A percentile compares a stretch with the other conserved stretches of the same genome.
These are phyloP conservation scores for Amanita phalloides DNA, from an alignment of 768 basidiomycete genomes.

Conservation along the genomic window DNA sequence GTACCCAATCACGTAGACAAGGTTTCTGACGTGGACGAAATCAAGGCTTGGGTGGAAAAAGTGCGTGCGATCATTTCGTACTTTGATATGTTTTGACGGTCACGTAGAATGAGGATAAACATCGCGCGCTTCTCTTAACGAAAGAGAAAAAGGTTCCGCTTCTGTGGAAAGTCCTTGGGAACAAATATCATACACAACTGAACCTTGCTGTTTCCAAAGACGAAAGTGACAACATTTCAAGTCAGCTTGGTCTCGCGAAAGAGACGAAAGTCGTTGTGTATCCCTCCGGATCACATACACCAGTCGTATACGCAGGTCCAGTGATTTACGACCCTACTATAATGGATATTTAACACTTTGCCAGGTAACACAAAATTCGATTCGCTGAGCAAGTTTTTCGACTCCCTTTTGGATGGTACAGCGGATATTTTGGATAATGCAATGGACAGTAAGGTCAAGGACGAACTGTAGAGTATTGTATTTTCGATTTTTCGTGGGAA, in stretches of 20 bases:
- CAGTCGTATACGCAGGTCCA: constrained; percentile 60
- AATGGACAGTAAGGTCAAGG: not conserved
- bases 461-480: constrained; percentile 9
- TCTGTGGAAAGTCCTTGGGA: constrained; percentile 71
- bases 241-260: constrained; percentile 48
- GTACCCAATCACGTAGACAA: constrained; percentile 65
- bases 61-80: constrained; percentile 26
- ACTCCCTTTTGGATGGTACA: constrained; percentile 58
- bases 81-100: not conserved
- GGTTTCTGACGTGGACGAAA: constrained; percentile 43
- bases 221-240: constrained; percentile 48
- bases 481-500: not conserved
- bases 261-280: constrained; percentile 65
- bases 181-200: constrained; percentile 57
- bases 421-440: constrained; percentile 32
- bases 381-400: constrained; percentile 63
- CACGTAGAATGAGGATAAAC: constrained; percentile 23
- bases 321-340: not conserved
- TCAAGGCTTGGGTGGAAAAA: constrained; percentile 58
- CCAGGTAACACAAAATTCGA: constrained; percentile 66
- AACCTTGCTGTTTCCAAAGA: constrained; percentile 57
- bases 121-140: constrained; percentile 59
- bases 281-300: constrained; percentile 43
- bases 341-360: not conserved
- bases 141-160: constrained; percentile 70